phyloP scores from a whole-genome alignment of 176 grass and related monocot species.

The barley (Hordeum vulgare) region MorexV3_pseudomolecules_assembly NC_058518.1:39941097-39941596 shows the following conservation, averaged over 20 bases:
- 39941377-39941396: slow-evolving; percentile 61
- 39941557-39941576: slow-evolving; percentile 50
- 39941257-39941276: too few species aligned
- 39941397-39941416: slow-evolving; percentile 59
- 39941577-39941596: slow-evolving; percentile 61
- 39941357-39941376: slow-evolving; percentile 78
- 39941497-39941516: slow-evolving; percentile 47
- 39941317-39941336: slow-evolving; percentile 71
- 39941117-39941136: too few species aligned
- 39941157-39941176: too few species aligned
- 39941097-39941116: too few species aligned
- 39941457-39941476: slow-evolving; percentile 75
- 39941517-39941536: slow-evolving; percentile 49
- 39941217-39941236: background rate
- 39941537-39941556: slow-evolving; percentile 24
- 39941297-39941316: slow-evolving; percentile 82
- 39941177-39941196: too few species aligned
- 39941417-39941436: slow-evolving; percentile 71
- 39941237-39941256: background rate
- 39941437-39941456: slow-evolving; percentile 61
- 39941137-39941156: too few species aligned
- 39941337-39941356: slow-evolving; percentile 60
- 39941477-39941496: slow-evolving; percentile 71
- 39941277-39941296: background rate
- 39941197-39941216: too few species aligned